Base-by-base conservation (phyloP, 345 rosid genomes). In the Isatis tinctoria region DNA sequence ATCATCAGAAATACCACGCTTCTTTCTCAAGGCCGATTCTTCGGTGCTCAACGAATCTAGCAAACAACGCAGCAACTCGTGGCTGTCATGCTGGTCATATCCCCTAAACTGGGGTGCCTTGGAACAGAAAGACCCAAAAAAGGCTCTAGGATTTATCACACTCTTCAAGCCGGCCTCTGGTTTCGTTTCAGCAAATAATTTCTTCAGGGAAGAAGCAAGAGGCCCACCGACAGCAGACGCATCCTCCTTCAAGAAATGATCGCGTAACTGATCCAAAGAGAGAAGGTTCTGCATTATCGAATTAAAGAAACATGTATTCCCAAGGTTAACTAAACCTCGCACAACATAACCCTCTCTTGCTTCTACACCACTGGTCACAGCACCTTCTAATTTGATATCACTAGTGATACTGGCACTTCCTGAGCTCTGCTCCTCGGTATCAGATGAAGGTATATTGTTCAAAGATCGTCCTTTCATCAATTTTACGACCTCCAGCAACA, bases 301-400 rank as follows among this genome's bases (percentile, higher is more conserved):
- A 79, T 96, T 96, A 60, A 96, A 96, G 83, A 90, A 96, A 84
- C 99, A 96, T 43, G 97, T 90, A 64, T 92, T 96, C 57, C 98
- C 99, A 66, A 96, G 97, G 85, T 96, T 96, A 45, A 80, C 87
- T 84, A 96, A 75, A 41, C 99, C 99, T 71, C 95, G 81, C 32
- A 82, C 95, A 47, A 78, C 79, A 73, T 81, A 91, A 39, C 87
- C 81, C 51, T 75, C 84, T 74, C 78, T 78, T 44, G 70, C 87
- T 36, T 85, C 88, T 63, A 81, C 40, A 81, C 72, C 67, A 70
- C 79, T 60, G 7, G 73, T 70, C 41, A 32, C 48, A 26, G 72
- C 37, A 67, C 62, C 73, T 81, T 80, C 83, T 60, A 68, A 58
- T 72, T 82, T 83, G 63, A 67, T 71, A 70, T 79, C 87, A 79